phyloP scores from a whole-genome alignment of 169 alveolate species.

The Miamiensis avidus region DNA sequence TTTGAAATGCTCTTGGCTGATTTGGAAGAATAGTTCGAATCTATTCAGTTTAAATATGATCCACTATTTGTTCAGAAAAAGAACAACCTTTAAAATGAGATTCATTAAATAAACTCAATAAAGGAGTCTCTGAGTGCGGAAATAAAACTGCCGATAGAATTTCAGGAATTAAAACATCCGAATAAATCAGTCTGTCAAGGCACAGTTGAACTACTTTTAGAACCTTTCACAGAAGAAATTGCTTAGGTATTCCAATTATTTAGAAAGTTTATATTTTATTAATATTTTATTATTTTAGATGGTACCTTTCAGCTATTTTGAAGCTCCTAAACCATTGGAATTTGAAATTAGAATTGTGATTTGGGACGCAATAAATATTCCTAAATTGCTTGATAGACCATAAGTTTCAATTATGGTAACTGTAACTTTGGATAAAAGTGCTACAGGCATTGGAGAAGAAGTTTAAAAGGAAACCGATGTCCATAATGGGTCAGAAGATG shows the following conservation, averaged over 20 bases:
- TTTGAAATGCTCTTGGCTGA: background rate
- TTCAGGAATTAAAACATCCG: constrained; percentile 66
- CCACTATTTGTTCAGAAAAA: constrained; percentile 32
- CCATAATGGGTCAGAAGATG: constrained; percentile 76
- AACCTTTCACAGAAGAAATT: constrained; percentile 66
- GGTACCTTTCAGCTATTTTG: constrained; percentile 48
- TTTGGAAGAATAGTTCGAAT: constrained; percentile 11
- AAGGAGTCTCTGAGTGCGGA: constrained; percentile 48
- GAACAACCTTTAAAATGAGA: constrained; percentile 39
- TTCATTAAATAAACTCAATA: constrained; percentile 20
- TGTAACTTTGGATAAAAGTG: constrained; percentile 75
- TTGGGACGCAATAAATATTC: constrained; percentile 78
- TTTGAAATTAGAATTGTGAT: constrained; percentile 79
- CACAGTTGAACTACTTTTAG: constrained; percentile 82
- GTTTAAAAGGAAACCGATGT: constrained; percentile 74
- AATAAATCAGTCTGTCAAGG: constrained; percentile 75
- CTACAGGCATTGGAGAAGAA: constrained; percentile 65
- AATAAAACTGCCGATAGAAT: constrained; percentile 72
- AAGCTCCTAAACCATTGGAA: constrained; percentile 65
- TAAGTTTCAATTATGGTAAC: constrained; percentile 53
- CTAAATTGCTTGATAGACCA: constrained; percentile 51
- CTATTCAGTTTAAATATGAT: constrained; percentile 29
- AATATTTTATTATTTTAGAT: too few relatives aligned
- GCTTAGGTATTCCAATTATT: too few relatives aligned
- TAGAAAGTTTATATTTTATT: too few relatives aligned